A percentile compares a stretch with the other conserved stretches of the same genome.
These are phyloP conservation scores for Sarocladium oryzae DNA, from an alignment of 2,329 filamentous ascomycete species.

Conservation along the genomic window DNA sequence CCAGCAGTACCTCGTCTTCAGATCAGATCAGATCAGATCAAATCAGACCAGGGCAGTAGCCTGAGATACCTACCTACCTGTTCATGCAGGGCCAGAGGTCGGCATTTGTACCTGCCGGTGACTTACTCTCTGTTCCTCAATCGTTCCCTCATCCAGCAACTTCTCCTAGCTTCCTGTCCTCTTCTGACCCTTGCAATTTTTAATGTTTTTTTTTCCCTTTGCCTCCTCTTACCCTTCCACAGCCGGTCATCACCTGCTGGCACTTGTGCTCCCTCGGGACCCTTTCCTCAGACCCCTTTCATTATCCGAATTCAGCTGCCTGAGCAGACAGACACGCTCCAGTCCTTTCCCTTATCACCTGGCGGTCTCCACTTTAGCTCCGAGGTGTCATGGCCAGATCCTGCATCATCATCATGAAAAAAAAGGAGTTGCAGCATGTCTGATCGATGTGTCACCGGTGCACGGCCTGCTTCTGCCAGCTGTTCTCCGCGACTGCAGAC, in stretches of 20 bases:
- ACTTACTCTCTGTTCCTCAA: neutral
- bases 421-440: neutral
- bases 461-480: neutral
- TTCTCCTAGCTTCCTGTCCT: too few relatives aligned
- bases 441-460: neutral
- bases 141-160: neutral
- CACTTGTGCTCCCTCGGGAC: neutral
- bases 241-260: neutral
- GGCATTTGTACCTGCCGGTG: neutral
- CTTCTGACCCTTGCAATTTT: too few relatives aligned
- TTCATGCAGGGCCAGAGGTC: too few relatives aligned
- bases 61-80: too few relatives aligned
- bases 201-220: neutral
- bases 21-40: too few relatives aligned
- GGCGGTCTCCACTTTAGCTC: neutral
- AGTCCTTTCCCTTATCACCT: neutral
- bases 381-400: neutral
- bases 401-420: neutral
- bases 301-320: conserved; percentile 1
- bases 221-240: neutral
- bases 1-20: neutral
- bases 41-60: neutral
- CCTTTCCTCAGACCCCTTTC: neutral
- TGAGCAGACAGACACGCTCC: neutral
- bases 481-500: neutral